Percentiles rank a stretch among this genome's conserved stretches.
phyloP scores from a whole-genome alignment of 78 protist genomes.

The Dictyostelium purpureum region DNA sequence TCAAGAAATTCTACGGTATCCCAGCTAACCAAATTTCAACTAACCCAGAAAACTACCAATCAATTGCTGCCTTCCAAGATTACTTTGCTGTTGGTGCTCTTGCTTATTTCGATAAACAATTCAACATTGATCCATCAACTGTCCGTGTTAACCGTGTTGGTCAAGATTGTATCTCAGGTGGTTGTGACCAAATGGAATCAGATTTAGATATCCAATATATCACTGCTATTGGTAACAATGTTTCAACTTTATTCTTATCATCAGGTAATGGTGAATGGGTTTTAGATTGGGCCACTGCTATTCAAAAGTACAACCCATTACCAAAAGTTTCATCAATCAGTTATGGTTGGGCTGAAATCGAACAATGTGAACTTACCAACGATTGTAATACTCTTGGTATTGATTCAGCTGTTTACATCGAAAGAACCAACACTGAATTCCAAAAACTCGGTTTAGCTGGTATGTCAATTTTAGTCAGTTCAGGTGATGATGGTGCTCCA shows the following conservation, averaged over 20 bases:
- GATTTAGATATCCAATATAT: constrained; percentile 72
- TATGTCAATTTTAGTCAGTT: constrained; percentile 62
- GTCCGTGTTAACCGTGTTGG: constrained; percentile 50
- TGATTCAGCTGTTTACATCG: constrained; percentile 35
- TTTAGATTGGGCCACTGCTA: constrained; percentile 42
- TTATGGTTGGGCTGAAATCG: constrained; percentile 81
- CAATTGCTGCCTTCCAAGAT: constrained; percentile 71
- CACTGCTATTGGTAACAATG: constrained; percentile 52
- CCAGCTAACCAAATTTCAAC: constrained; percentile 30
- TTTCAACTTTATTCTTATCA: constrained; percentile 45
- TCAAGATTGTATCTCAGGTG: constrained; percentile 18
- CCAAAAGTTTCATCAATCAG: constrained; percentile 71
- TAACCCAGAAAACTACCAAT: constrained; percentile 17
- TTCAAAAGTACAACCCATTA: background rate
- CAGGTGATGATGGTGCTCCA: constrained; percentile 90
- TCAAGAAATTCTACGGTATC: constrained; percentile 49
- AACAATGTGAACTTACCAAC: constrained; percentile 58
- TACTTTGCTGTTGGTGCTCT: constrained; percentile 63
- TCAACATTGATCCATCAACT: background rate
- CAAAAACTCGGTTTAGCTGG: constrained; percentile 81
- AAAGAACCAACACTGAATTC: constrained; percentile 53
- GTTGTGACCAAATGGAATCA: constrained; percentile 73
- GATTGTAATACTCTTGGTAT: constrained; percentile 41
- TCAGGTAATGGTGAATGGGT: constrained; percentile 62
- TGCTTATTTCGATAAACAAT: constrained; percentile 2